Evolutionary conservation across 345 rosid genomes (phyloP), one percentile per base, ranked within the genome.

Genomic region (Physaria fendleri): DNA sequence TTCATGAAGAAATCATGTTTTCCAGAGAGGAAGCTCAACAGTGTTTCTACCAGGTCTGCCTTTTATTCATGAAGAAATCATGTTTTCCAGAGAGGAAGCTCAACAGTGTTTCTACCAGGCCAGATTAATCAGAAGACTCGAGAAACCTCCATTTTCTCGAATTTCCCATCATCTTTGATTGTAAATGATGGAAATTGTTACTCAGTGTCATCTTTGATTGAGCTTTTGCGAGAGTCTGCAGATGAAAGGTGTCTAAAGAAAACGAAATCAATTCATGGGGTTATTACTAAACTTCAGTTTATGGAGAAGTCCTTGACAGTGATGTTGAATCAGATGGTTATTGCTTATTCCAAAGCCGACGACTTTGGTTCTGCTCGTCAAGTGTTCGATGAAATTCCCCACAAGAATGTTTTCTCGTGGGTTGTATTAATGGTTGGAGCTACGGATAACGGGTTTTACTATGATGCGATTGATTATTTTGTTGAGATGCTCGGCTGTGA

Each of bases 361-460:
- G 71, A 71, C 57, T 74, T 74, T 56, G 46, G 4, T 21, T 40
- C 75, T 24, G 77, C 81, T 54, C 37, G 51, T 44, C 50, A 29
- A 30, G 56, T 79, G 38, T 76, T 76, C 46, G 75, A 76, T 44
- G 71, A 68, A 67, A 74, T 79, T 73, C 61, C 73, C 8, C 33
- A 57, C 2, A 74, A 71, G 46, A 79, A 67, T 47, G 65, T 62
- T 33, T 74, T 79, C 66, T 76, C 83, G 2, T 79, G 83, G 80
- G 76, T 76, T 16, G 76, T 71, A 2, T 66, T 79, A 64, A 76
- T 76, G 12, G 74, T 64, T 56, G 81, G 77, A 39, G 76, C 81
- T 0, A 65, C 62, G 0, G 71, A 74, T 30, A 76, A 71, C 28
- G 71, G 77, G 0, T 68, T 56, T 58, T 57, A 56, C 46, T 22